Conservation (phyloP, 164 flowering plant species). For the Sedum album region DNA sequence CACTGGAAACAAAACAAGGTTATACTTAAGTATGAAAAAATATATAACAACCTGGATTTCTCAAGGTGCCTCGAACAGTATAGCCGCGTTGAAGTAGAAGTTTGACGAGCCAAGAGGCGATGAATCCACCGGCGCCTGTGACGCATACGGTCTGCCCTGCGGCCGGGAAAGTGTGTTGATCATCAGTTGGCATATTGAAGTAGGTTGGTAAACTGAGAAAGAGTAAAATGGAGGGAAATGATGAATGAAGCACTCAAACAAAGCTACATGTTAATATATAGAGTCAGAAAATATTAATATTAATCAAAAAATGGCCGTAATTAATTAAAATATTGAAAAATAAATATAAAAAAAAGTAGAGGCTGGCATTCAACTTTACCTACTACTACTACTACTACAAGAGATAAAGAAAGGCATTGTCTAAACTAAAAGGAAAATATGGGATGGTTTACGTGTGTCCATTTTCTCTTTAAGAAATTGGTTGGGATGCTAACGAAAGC, state of each 20-base stretch:
- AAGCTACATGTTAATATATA: neutral
- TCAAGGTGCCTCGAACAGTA: constrained; percentile 62
- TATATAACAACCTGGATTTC: constrained; percentile 67
- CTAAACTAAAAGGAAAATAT: no score
- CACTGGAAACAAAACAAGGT: neutral
- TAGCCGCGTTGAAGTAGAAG: constrained; percentile 63
- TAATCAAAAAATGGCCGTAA: neutral
- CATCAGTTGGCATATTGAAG: constrained; percentile 6
- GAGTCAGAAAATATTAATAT: neutral
- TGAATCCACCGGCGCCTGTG: constrained; percentile 92
- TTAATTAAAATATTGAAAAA: no score
- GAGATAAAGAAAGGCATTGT: neutral
- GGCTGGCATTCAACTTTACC: neutral
- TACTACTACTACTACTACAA: no score
- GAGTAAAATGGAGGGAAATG: neutral
- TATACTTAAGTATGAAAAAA: neutral
- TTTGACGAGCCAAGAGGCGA: no score
- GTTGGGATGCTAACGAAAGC: no score
- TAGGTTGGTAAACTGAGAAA: neutral
- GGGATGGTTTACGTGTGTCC: no score
- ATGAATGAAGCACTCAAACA: neutral
- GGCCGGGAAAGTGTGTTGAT: neutral
- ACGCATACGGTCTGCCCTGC: constrained; percentile 55
- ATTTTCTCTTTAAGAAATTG: no score
- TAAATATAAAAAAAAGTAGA: no score